Evolutionary conservation across 768 basidiomycete genomes (phyloP).

Genomic region (Boletellus ananiceps): DNA sequence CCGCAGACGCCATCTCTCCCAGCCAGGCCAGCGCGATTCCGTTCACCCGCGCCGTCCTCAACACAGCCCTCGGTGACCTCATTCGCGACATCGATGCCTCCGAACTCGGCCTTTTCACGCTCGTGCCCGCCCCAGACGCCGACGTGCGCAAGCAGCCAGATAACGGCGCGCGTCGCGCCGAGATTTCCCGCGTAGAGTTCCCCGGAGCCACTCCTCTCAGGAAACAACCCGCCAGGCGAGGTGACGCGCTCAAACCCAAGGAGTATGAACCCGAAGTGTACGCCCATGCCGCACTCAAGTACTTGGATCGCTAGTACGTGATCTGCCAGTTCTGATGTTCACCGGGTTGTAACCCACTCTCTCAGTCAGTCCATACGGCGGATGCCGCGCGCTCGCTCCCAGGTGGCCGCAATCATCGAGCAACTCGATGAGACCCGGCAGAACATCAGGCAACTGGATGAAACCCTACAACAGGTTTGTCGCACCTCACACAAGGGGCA

Average conservation of each 20-base stretch:
- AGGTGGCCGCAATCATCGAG: conserved; percentile 35
- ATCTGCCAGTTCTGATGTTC: not conserved
- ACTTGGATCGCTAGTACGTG: conserved; percentile 72
- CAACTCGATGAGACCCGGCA: conserved; percentile 35
- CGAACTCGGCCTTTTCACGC: conserved; percentile 73
- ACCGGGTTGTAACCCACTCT: conserved; percentile 30
- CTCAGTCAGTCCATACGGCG: conserved; percentile 42
- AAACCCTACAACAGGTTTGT: conserved; percentile 39
- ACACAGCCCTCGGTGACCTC: conserved; percentile 62
- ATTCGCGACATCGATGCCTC: conserved; percentile 77
- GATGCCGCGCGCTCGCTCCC: conserved; percentile 47
- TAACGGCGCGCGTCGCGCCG: conserved; percentile 28
- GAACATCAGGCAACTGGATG: conserved; percentile 34
- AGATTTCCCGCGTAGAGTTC: conserved; percentile 63
- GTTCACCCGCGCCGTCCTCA: conserved; percentile 64
- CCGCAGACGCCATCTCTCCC: conserved; percentile 35
- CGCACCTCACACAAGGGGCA: conserved; percentile 1
- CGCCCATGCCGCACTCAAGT: conserved; percentile 70
- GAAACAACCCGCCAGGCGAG: conserved; percentile 38
- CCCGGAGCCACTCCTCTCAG: conserved; percentile 67
- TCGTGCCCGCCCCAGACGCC: conserved; percentile 38
- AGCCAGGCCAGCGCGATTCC: conserved; percentile 26
- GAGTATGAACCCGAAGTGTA: conserved; percentile 72
- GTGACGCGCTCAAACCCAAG: conserved; percentile 30
- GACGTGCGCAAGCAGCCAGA: conserved; percentile 27